Evolutionary conservation across 306 rosid species (phyloP), one percentile per base, ranked within the genome.

Genomic region (Oxytropis ochrocephala): DNA sequence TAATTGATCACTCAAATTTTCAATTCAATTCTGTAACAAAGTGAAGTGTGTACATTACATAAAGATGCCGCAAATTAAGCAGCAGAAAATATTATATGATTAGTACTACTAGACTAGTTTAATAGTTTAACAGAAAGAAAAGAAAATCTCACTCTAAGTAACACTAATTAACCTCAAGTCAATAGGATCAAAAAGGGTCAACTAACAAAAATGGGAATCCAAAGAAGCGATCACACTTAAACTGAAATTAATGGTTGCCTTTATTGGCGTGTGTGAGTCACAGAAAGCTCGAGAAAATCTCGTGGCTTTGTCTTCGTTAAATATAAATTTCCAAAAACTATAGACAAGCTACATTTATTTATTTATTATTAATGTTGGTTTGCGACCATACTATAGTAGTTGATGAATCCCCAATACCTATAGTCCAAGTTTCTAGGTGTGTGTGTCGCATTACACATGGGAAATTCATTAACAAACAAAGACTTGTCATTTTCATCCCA

Each of bases 191-290:
- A 67, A 58, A 47, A 18, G 58, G 48, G 44, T 41, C n/a, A 29
- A 60, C 9, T 53, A 35, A 7, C 35, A n/a, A 43, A 51, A 56
- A 24, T 30, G 69, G 69, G 42, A 42, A 57, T 55, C 60, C 11
- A 32, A 14, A 61, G 63, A 60, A 57, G 36, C 33, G 36, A 64
- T 62, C 60, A 16, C 11, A n/a, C 19, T 41, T 50, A 69, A 61
- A 57, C 8, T 27, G 29, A 24, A 24, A 47, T 42, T 39, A 44
- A 56, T 24, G 14, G 76, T 32, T 8, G 24, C 77, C 65, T 76
- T 85, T 79, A 73, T 84, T 76, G 80, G 80, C 78, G 47, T 8
- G 29, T 61, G 74, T 61, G 76, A 83, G 67, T 54, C 38, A 64
- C 38, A 16, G 81, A 81, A 74, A 12, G 19, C n/a, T 24, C 4